Conservation (phyloP, 805 yeast species). For the Yamadazyma phyllophila region DNA sequence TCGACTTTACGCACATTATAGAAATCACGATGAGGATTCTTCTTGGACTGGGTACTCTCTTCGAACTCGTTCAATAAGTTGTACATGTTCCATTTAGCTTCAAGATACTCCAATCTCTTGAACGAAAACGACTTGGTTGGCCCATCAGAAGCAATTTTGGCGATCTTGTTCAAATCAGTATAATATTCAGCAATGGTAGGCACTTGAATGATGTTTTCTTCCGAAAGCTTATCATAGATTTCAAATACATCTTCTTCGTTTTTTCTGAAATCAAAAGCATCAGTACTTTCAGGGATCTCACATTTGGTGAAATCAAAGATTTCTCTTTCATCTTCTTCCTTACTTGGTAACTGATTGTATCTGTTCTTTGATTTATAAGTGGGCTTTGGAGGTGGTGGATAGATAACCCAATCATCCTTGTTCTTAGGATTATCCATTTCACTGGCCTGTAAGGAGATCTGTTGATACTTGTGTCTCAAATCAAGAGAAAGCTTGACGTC, state of each 20-base stretch:
- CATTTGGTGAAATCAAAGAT: slow-evolving; percentile 60
- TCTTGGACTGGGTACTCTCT: slow-evolving; percentile 85
- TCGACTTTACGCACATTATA: slow-evolving; percentile 96
- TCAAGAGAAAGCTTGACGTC: slow-evolving; percentile 67
- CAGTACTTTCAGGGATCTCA: slow-evolving; percentile 51
- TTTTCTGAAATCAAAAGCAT: slow-evolving; percentile 38
- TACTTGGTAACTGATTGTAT: slow-evolving; percentile 44
- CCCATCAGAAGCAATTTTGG: slow-evolving; percentile 83
- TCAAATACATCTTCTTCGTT: slow-evolving; percentile 72
- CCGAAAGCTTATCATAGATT: slow-evolving; percentile 39
- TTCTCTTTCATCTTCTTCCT: slow-evolving; percentile 36
- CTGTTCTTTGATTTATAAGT: slow-evolving; percentile 61
- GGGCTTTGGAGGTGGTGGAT: slow-evolving; percentile 94
- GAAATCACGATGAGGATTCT: slow-evolving; percentile 95
- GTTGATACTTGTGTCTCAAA: slow-evolving; percentile 73
- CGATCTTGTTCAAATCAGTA: slow-evolving; percentile 72
- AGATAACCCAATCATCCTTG: slow-evolving; percentile 65
- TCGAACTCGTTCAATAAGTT: slow-evolving; percentile 85
- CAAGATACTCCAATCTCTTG: slow-evolving; percentile 87
- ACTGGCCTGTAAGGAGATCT: slow-evolving; percentile 61
- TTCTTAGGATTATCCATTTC: slow-evolving; percentile 86
- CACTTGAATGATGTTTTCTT: slow-evolving; percentile 46
- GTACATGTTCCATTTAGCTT: slow-evolving; percentile 95
- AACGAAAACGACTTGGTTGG: slow-evolving; percentile 96
- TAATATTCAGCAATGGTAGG: slow-evolving; percentile 89